A percentile compares a stretch with the other conserved stretches of the same genome.
Evolutionary conservation across 192 early-diverging fungal genomes (phyloP).

Genomic region (Gamsiella multidivaricata): DNA sequence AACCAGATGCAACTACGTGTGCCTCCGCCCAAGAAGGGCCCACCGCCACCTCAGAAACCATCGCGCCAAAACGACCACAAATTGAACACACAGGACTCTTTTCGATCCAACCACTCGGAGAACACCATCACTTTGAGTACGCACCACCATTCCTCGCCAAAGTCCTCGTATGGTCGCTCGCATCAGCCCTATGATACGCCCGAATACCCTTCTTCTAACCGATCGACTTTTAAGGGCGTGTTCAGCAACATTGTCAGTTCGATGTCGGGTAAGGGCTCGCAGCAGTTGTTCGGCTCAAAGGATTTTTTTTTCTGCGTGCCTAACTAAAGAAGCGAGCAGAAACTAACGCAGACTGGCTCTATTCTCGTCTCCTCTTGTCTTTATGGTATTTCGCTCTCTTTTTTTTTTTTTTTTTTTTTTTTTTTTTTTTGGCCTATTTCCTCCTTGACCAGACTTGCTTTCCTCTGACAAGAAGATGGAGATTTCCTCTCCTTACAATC

Average conservation of each 20-base stretch:
- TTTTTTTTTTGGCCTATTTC: too few species aligned
- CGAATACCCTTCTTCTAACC: constrained; percentile 29
- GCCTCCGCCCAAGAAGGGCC: constrained; percentile 44
- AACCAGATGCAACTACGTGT: constrained; percentile 12
- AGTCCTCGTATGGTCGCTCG: constrained; percentile 38
- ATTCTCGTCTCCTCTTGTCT: too few species aligned
- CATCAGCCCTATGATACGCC: constrained; percentile 41
- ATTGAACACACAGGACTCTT: constrained; percentile 25
- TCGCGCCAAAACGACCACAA: constrained; percentile 34
- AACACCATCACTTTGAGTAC: constrained; percentile 29
- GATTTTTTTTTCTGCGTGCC: constrained; percentile 27
- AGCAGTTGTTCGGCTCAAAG: not conserved
- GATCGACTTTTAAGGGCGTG: constrained; percentile 67
- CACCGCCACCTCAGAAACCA: constrained; percentile 50
- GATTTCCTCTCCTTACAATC: constrained; percentile 95
- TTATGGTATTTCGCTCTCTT: too few species aligned
- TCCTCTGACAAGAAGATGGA: constrained; percentile 82
- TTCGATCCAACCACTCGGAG: constrained; percentile 35
- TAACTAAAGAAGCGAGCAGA: not conserved
- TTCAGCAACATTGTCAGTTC: constrained; percentile 65
- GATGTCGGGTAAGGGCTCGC: constrained; percentile 53
- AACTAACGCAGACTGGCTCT: constrained; percentile 16
- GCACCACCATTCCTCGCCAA: constrained; percentile 25
- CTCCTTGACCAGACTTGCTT: constrained; percentile 57
- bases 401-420: too few species aligned